phyloP scores from a whole-genome alignment of 805 yeast species.

The Candida sithepensis region DNA sequence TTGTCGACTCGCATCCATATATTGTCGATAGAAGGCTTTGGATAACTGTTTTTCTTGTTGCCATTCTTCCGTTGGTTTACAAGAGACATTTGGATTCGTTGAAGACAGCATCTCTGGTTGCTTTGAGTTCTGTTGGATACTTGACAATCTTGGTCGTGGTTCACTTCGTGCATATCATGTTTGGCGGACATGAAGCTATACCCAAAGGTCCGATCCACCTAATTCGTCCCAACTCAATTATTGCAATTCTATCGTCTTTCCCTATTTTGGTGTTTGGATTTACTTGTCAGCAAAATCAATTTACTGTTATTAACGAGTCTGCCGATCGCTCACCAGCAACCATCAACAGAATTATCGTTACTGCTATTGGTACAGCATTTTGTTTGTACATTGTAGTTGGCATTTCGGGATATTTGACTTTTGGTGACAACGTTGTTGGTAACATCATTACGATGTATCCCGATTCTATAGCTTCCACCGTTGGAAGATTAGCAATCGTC shows the following conservation, averaged over 20 bases:
- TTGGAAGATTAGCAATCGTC: constrained; percentile 80
- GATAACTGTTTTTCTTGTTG: constrained; percentile 55
- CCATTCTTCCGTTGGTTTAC: constrained; percentile 63
- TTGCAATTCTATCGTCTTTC: constrained; percentile 62
- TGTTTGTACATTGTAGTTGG: constrained; percentile 70
- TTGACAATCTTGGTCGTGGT: constrained; percentile 66
- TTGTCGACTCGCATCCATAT: constrained; percentile 15
- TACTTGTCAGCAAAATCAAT: constrained; percentile 96
- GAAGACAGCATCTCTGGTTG: constrained; percentile 80
- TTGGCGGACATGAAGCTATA: constrained; percentile 51
- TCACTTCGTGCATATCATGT: constrained; percentile 62
- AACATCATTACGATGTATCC: constrained; percentile 80
- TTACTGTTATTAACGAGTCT: constrained; percentile 81
- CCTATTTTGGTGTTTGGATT: constrained; percentile 94
- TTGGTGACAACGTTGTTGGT: constrained; percentile 76
- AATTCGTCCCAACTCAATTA: constrained; percentile 42
- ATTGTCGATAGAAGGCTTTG: constrained; percentile 49
- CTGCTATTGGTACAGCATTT: constrained; percentile 59
- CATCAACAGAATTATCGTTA: constrained; percentile 43
- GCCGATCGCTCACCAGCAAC: constrained; percentile 46
- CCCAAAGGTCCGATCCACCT: constrained; percentile 49
- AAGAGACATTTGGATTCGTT: constrained; percentile 75
- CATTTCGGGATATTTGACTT: constrained; percentile 76
- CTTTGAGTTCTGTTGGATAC: constrained; percentile 76
- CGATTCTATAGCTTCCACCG: constrained; percentile 55